phyloP scores from a whole-genome alignment of 2,329 filamentous ascomycete genomes.

The Ophiosphaerella korrae region DNA sequence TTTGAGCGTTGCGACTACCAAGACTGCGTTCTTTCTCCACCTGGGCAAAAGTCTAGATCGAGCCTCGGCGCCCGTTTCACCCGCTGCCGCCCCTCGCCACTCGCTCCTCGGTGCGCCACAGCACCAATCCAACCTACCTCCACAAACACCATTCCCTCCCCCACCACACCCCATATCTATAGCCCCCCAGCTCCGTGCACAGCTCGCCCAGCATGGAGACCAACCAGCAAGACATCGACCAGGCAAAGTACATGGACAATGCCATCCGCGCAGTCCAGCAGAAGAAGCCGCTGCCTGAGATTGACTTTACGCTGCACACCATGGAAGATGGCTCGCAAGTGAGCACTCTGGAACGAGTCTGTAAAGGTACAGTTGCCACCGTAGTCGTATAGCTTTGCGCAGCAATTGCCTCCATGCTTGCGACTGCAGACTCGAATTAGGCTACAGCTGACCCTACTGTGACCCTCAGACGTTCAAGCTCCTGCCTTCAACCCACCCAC shows the following conservation, averaged over 20 bases:
- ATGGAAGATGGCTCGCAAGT: slow-evolving; percentile 98
- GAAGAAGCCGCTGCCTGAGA: slow-evolving; percentile 95
- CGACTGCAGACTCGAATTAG: slow-evolving; percentile 17
- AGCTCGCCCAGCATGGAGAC: slow-evolving; percentile 43
- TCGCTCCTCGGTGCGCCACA: slow-evolving; percentile 36
- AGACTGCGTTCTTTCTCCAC: slow-evolving; percentile 16
- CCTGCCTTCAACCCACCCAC: slow-evolving; percentile 91
- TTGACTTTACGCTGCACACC: slow-evolving; percentile 96
- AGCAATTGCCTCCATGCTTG: slow-evolving; percentile 4
- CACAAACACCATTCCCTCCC: slow-evolving; percentile 24
- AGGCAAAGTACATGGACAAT: slow-evolving; percentile 71
- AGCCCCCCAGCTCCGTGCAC: slow-evolving; percentile 21
- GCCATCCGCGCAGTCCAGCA: slow-evolving; percentile 88
- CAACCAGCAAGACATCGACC: slow-evolving; percentile 42
- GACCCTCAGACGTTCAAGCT: slow-evolving; percentile 84
- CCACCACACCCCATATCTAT: slow-evolving; percentile 1
- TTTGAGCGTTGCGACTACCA: slow-evolving; percentile 4
- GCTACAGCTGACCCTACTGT: slow-evolving; percentile 31
- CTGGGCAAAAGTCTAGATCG: slow-evolving; percentile 10
- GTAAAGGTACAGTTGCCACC: slow-evolving; percentile 75
- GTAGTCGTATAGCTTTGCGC: neutral
- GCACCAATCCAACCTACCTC: slow-evolving; percentile 35
- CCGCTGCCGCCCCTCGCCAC: slow-evolving; percentile 40
- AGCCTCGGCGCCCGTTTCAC: slow-evolving; percentile 39
- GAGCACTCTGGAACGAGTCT: slow-evolving; percentile 92